Conservation (phyloP, 176 grass and related monocot species). For the Musa schizocarpa region DNA sequence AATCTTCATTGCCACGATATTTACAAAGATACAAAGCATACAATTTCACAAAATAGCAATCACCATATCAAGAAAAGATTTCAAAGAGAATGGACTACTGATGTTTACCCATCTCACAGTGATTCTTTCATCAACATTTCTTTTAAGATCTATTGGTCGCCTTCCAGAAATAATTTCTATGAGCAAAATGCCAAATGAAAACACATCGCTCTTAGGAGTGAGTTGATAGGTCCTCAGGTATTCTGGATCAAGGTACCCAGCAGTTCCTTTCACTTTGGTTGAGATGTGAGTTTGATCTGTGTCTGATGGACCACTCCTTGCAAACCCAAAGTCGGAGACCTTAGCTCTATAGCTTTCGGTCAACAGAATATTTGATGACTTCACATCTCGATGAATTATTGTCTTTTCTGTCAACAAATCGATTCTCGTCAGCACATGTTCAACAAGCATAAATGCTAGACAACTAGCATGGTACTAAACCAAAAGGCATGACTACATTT, state of each 20-base stretch:
- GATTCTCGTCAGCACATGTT: conserved; percentile 35
- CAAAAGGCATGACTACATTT: conserved; percentile 27
- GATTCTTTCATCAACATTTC: conserved; percentile 56
- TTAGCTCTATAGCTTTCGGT: conserved; percentile 85
- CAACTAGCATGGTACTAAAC: not conserved
- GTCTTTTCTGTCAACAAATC: conserved; percentile 79
- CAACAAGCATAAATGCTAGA: not conserved
- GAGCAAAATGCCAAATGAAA: conserved; percentile 90
- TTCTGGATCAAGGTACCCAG: conserved; percentile 89
- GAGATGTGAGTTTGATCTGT: conserved; percentile 88
- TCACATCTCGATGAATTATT: conserved; percentile 97
- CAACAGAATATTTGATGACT: conserved; percentile 96
- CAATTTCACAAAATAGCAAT: not conserved
- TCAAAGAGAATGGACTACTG: not conserved
- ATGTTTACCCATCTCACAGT: conserved; percentile 85
- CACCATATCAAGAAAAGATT: not conserved
- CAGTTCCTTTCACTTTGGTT: conserved; percentile 95
- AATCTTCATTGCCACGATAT: not conserved
- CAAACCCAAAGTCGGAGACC: conserved; percentile 91
- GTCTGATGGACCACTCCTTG: conserved; percentile 78
- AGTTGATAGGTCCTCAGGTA: conserved; percentile 86
- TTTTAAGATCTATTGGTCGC: conserved; percentile 70
- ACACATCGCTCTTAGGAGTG: conserved; percentile 92
- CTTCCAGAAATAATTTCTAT: conserved; percentile 79
- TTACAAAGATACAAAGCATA: too few relatives aligned